Evolutionary conservation across 1,284 basidiomycete species (phyloP), one percentile per base, ranked within the genome.

Genomic region (Pseudozyma sp.): DNA sequence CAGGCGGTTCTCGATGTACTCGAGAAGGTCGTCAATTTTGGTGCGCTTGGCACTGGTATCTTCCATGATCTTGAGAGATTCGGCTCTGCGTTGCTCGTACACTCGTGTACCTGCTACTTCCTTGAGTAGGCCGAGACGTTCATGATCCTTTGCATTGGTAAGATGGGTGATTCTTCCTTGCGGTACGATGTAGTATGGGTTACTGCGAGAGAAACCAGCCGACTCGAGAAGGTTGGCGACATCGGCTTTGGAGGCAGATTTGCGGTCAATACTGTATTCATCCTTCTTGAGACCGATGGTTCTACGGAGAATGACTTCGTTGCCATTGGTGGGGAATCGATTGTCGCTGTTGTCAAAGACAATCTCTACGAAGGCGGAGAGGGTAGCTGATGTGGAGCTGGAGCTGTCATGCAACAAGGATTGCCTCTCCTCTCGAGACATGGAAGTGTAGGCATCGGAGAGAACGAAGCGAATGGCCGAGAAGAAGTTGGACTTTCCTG

Each of bases 271-370:
- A 76, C 92, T 93, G 87, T 98, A 99, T 86, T 99, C 97, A 84
- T 99, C 97, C 87, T 99, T 99, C 88, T 99, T 98, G 52, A 95
- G 86, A 70, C 97, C 97, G 66, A 99, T 98, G 2, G 97, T 99
- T 45, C 83, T 65, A 10, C 83, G 77, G 11, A 85, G 66, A 31
- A 83, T 72, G 63, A 85, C 69, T 48, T 82, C 75, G 59, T 50
- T 77, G 62, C 77, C 79, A 55, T 75, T 81, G 65, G 77, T 70
- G 39, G 82, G 81, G 84, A 98, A 98, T 11, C 95, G 91, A 62
- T 92, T 92, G 85, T 96, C 94, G 10, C 64, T 49, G 68, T 78
- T 76, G 68, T 80, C 78, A 62, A 87, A 78, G 40, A 86, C 85
- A 57, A 86, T 84, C 86, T 87, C 86, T 89, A 95, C 95, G 81